Evolutionary conservation across 805 yeast species (phyloP).

Genomic region (Wickerhamomyces bovis): DNA sequence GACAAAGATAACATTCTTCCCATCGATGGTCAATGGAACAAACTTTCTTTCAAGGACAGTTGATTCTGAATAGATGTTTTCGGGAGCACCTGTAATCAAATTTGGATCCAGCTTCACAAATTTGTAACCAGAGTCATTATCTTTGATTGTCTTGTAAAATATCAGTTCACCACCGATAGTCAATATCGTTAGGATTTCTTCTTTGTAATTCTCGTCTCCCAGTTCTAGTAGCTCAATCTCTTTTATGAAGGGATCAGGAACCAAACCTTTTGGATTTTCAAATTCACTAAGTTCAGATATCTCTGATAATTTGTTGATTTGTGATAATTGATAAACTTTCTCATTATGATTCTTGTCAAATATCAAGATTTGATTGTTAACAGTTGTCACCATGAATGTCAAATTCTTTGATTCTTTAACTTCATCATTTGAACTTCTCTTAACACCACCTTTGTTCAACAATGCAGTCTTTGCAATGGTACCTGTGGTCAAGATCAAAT

Average conservation of each 20-base stretch:
- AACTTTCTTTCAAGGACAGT: conserved; percentile 62
- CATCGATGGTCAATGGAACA: conserved; percentile 54
- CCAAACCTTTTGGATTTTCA: conserved; percentile 29
- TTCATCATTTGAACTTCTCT: conserved; percentile 22
- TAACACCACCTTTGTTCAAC: conserved; percentile 31
- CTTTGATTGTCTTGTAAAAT: conserved; percentile 53
- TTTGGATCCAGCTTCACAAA: conserved; percentile 35
- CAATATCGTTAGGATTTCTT: conserved; percentile 61
- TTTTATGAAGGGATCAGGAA: conserved; percentile 71
- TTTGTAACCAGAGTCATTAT: conserved; percentile 35
- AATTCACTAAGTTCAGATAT: conserved; percentile 32
- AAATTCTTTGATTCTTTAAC: conserved; percentile 25
- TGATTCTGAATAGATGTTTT: conserved; percentile 57
- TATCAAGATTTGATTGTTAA: conserved; percentile 66
- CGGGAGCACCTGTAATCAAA: conserved; percentile 72
- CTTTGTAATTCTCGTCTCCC: conserved; percentile 51
- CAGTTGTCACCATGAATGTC: conserved; percentile 62
- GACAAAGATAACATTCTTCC: conserved; percentile 54
- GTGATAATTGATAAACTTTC: conserved; percentile 31
- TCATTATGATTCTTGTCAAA: conserved; percentile 48
- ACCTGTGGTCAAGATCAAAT: conserved; percentile 62
- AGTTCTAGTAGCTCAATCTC: conserved; percentile 57
- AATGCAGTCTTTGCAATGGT: conserved; percentile 49
- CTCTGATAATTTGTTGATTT: conserved; percentile 32
- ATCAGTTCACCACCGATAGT: conserved; percentile 80